A percentile compares a stretch with the other conserved stretches of the same genome.
Conservation (phyloP, 495 filamentous ascomycete species). For the Apodospora peruviana region DNA sequence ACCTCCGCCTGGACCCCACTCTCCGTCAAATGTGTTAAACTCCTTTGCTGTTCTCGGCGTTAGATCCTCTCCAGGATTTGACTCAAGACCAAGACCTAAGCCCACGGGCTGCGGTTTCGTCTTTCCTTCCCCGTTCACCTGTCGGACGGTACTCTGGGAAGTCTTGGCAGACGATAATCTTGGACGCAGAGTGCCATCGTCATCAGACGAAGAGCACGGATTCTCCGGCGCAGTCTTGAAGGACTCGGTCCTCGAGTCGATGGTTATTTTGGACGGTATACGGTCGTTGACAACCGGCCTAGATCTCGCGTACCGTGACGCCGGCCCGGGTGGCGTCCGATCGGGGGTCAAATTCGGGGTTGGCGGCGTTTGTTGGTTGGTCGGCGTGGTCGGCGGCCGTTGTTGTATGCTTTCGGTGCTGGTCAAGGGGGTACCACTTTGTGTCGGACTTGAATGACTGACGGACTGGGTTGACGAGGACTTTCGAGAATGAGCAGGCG, state of each 20-base stretch:
- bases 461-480: conserved; percentile 40
- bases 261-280: conserved; percentile 39
- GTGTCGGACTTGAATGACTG: conserved; percentile 26
- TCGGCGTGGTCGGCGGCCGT: conserved; percentile 47
- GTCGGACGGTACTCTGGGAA: conserved; percentile 36
- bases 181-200: conserved; percentile 44
- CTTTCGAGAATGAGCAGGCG: conserved; percentile 48
- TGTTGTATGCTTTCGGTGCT: conserved; percentile 24
- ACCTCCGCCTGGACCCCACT: conserved; percentile 27
- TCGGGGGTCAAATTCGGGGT: conserved; percentile 69
- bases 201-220: conserved; percentile 56
- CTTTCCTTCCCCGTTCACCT: conserved; percentile 26
- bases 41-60: conserved; percentile 33
- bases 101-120: conserved; percentile 33
- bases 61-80: conserved; percentile 23
- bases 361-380: conserved; percentile 60
- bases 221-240: conserved; percentile 68
- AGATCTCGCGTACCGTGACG: conserved; percentile 27
- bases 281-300: conserved; percentile 37
- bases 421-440: conserved; percentile 26
- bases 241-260: conserved; percentile 60
- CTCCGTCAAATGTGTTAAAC: conserved; percentile 44
- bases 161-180: conserved; percentile 36
- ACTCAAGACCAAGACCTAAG: conserved; percentile 46
- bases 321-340: conserved; percentile 57